Evolutionary conservation across 129 eudicot species (phyloP).

Genomic region (Calendula officinalis): DNA sequence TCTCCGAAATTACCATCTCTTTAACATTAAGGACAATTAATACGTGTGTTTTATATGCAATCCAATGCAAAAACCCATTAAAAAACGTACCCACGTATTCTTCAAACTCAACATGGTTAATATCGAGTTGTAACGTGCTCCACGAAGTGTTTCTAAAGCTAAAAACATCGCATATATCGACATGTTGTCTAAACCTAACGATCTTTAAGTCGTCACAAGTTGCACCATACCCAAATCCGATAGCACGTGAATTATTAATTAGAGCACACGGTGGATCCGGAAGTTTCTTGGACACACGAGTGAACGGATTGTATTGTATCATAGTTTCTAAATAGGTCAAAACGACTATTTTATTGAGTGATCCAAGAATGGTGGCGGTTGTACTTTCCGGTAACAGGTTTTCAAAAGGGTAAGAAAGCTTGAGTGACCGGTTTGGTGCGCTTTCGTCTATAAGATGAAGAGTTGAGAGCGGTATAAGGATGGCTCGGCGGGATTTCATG

Average conservation of each 20-base stretch:
- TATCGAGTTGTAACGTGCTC: not conserved
- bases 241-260: not conserved
- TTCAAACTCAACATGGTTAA: not conserved
- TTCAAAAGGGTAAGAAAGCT: not conserved
- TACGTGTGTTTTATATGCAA: not conserved
- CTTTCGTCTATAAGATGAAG: not conserved
- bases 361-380: not conserved
- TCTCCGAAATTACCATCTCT: slow-evolving; percentile 7
- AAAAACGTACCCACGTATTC: not conserved
- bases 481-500: not conserved
- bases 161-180: not conserved
- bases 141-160: not conserved
- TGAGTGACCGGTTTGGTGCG: not conserved
- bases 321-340: not conserved
- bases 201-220: slow-evolving; percentile 10
- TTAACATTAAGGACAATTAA: slow-evolving; percentile 2
- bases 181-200: not conserved
- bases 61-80: slow-evolving; percentile 8
- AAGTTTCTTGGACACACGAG: not conserved
- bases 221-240: slow-evolving; percentile 15
- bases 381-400: not conserved
- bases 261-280: not conserved
- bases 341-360: slow-evolving; percentile 11
- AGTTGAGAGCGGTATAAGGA: not conserved
- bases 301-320: slow-evolving; percentile 12